These are phyloP conservation scores for Fistulinella cinereoalba DNA, from an alignment of 1,284 basidiomycete genomes.

Conservation along the genomic window DNA sequence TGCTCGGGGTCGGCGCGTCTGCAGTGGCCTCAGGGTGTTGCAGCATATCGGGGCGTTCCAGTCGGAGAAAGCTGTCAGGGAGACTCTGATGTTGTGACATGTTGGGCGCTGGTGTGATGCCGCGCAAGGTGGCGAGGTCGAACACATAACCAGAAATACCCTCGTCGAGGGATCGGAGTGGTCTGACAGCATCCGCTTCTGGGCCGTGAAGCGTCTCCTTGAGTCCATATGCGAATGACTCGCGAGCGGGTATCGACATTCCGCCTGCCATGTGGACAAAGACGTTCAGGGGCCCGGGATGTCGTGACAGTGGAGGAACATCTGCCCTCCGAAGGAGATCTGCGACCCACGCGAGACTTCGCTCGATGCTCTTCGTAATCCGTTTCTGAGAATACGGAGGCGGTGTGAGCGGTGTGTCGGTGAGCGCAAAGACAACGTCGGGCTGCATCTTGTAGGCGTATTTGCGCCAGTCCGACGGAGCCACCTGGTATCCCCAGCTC, in stretches of 20 bases:
- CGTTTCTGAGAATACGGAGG: slow-evolving; percentile 71
- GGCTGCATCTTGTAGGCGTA: slow-evolving; percentile 55
- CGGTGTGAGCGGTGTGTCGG: slow-evolving; percentile 64
- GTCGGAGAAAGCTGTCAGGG: slow-evolving; percentile 14
- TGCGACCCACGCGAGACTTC: slow-evolving; percentile 61
- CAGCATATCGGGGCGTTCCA: slow-evolving; percentile 8
- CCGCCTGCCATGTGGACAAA: slow-evolving; percentile 71
- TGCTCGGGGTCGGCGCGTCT: slow-evolving; percentile 11
- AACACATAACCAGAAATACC: slow-evolving; percentile 66
- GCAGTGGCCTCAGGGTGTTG: slow-evolving; percentile 12
- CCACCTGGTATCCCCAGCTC: slow-evolving; percentile 44
- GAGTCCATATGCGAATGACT: slow-evolving; percentile 60
- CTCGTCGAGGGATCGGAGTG: slow-evolving; percentile 57
- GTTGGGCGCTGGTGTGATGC: slow-evolving; percentile 21
- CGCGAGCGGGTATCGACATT: slow-evolving; percentile 51
- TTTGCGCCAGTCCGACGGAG: slow-evolving; percentile 50
- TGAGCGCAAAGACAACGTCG: slow-evolving; percentile 68
- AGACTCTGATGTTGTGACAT: slow-evolving; percentile 14
- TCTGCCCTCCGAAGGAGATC: slow-evolving; percentile 49
- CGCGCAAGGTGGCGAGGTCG: slow-evolving; percentile 59
- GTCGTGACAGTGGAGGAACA: slow-evolving; percentile 7
- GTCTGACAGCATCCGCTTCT: slow-evolving; percentile 52
- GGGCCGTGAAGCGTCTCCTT: slow-evolving; percentile 52
- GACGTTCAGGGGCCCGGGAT: slow-evolving; percentile 34
- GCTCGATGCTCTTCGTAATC: slow-evolving; percentile 67